Base-by-base conservation (phyloP, 2,329 filamentous ascomycete species). In the Fusarium algeriense region DNA sequence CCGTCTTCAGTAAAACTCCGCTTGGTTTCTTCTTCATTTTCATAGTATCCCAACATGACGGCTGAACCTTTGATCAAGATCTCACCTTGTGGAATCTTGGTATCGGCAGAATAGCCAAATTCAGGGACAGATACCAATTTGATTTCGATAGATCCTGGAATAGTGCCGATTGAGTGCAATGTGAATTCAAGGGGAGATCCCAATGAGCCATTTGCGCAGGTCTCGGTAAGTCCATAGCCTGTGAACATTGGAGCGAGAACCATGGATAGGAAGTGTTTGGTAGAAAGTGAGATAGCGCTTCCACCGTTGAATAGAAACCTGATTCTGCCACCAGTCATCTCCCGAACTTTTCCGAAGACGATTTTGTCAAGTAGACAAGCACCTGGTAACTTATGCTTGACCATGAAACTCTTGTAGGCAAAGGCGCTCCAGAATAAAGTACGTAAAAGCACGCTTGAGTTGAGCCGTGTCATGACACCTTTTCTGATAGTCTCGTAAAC, bases 401-500 rank as follows among this genome's bases (percentile, higher is more conserved):
- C 82, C 75, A 92, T 84, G 71, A 88, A 86, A 30, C 82, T 81
- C 80, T 92, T 92, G 59, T 87, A 83, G 70, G 81, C 82, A 71
- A 88, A 85, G 4, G 89, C 89, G n/a, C 84, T 84, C 89, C 89
- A 91, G 86, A 99, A 99, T 64, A 98, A 83, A 73, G 91, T 90
- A 80, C 86, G 90, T 56, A 91, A 86, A 34, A 98, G 57, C 12
- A 86, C 80, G 75, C 90, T 90, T 68, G 91, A 88, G 77, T 92
- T 91, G 56, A 98, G 90, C 80, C 93, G 93, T 75, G 85, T 82
- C 73, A 95, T 85, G 76, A 99, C 92, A 54, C 96, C 95, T 85
- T 98, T 99, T 85, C 94, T 95, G 75, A 99, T 92, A 1, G 93
- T 94, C 83, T 99, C 96, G 93, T 95, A 99, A 32, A 98, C 92